A percentile compares a stretch with the other conserved stretches of the same genome.
Evolutionary conservation across 2,329 filamentous ascomycete genomes (phyloP).

Genomic region (Fusarium sp.): DNA sequence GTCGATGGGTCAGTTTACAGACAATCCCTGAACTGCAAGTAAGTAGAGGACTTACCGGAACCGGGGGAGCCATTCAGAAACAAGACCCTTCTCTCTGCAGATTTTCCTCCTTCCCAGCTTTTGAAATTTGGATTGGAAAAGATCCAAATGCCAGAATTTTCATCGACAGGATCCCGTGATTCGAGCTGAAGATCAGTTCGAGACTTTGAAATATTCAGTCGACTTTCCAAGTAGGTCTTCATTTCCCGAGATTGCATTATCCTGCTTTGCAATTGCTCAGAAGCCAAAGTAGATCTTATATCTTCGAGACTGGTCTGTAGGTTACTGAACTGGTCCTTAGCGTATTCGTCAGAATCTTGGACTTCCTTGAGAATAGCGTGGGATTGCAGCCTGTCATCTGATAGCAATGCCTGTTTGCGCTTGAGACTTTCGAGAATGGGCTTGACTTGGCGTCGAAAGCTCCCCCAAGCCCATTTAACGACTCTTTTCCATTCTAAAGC

Average conservation of each 20-base stretch:
- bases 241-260: fast-evolving
- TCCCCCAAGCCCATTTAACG: fast-evolving
- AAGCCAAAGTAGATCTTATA: not conserved
- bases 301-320: fast-evolving
- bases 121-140: fast-evolving
- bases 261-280: fast-evolving
- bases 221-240: not conserved
- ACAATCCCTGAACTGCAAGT: fast-evolving
- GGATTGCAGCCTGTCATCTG: not conserved
- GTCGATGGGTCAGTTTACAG: too few relatives aligned
- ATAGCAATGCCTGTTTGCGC: not conserved
- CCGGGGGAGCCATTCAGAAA: not conserved
- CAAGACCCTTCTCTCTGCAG: fast-evolving
- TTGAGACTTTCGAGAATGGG: not conserved
- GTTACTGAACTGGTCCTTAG: fast-evolving
- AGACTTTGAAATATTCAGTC: not conserved
- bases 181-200: fast-evolving
- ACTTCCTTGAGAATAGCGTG: not conserved
- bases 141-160: not conserved
- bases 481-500: fast-evolving
- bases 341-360: not conserved
- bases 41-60: fast-evolving
- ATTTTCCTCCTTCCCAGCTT: fast-evolving
- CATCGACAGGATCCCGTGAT: fast-evolving
- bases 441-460: fast-evolving